Base-by-base conservation (phyloP, 768 basidiomycete genomes). In the Amylocystis lapponica region DNA sequence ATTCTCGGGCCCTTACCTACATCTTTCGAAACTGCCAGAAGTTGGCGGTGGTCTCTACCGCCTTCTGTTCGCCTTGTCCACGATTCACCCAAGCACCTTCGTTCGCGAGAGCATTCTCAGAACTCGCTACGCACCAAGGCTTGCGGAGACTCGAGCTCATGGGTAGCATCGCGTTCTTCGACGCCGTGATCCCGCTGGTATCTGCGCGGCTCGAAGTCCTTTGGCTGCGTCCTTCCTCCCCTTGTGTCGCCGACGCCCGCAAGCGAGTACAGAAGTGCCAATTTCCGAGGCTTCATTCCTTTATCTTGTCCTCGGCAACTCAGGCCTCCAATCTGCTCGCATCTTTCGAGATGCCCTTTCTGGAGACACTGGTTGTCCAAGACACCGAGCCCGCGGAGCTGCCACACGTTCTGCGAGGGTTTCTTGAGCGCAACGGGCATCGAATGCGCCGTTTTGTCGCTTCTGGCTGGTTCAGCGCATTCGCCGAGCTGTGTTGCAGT, bases 31-130 rank as follows among this genome's bases (percentile, higher is more conserved):
- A 9, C 29, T 51, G 50, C 22, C 50, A 50, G 2, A 50, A 50
- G 16, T 13, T 54, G 3, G 23, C 41, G 12, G 47, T 51, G 9
- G 41, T 54, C 40, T 54, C 53, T 2, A 51, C 47, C 3, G 53
- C 45, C 7, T 47, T 49, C 41, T 49, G 26, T 22, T 40, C 43
- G 7, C 14, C 45, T 16, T 17, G 40, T 52, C 29, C 44, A 29
- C 27, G 36, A 47, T 7, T 31, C 21, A 5, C 36, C 32, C 22
- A 13, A 14, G 4, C 45, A n/a, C n/a, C n/a, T n/a, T n/a, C n/a
- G n/a, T 51, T 17, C 4, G 19, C 3, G 34, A 37, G 19, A 35
- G 38, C 4, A 35, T 50, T 20, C 36, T 20, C 44, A 30, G 27
- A 32, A 37, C 27, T 16, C 30, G 33, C 5, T 19, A 27, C 22